phyloP scores from a whole-genome alignment of 345 rosid genomes.

The Chamaenerion angustifolium region DNA sequence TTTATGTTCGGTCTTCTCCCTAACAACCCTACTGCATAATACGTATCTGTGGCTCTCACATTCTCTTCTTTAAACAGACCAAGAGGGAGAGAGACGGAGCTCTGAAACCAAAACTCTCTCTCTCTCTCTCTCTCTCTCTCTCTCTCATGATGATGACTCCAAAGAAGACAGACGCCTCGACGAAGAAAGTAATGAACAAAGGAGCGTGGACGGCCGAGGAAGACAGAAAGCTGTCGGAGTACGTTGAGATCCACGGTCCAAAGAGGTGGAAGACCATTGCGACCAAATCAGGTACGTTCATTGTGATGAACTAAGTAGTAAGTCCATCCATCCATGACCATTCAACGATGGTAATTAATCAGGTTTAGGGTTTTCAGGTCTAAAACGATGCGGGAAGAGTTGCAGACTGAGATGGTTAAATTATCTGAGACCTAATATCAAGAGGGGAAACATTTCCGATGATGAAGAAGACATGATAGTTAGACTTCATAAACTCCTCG shows the following conservation, averaged over 20 bases:
- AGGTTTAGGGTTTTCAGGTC: constrained; percentile 15
- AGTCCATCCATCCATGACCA: no score
- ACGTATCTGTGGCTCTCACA: no score
- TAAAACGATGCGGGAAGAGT: constrained; percentile 48
- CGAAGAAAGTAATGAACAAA: constrained; percentile 24
- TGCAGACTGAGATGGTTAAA: constrained; percentile 59
- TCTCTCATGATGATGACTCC: constrained; percentile 51
- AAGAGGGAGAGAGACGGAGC: no score
- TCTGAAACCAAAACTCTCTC: background rate
- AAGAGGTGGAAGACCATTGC: constrained; percentile 47
- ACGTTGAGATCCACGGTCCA: constrained; percentile 38
- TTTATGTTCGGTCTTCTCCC: no score
- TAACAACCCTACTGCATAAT: no score
- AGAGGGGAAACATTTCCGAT: constrained; percentile 49
- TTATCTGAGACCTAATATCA: constrained; percentile 48
- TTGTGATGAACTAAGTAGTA: background rate
- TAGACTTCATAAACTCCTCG: constrained; percentile 43
- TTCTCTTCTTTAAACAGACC: no score
- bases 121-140: background rate
- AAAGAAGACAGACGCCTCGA: constrained; percentile 8
- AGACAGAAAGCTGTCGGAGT: constrained; percentile 34
- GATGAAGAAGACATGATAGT: constrained; percentile 49
- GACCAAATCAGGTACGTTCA: constrained; percentile 27
- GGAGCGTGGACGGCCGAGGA: constrained; percentile 61
- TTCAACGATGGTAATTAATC: no score